Percentiles rank a stretch among this genome's conserved stretches.
phyloP scores from a whole-genome alignment of 1,139 yeast species.

The Tardiomyces blankii region DNA sequence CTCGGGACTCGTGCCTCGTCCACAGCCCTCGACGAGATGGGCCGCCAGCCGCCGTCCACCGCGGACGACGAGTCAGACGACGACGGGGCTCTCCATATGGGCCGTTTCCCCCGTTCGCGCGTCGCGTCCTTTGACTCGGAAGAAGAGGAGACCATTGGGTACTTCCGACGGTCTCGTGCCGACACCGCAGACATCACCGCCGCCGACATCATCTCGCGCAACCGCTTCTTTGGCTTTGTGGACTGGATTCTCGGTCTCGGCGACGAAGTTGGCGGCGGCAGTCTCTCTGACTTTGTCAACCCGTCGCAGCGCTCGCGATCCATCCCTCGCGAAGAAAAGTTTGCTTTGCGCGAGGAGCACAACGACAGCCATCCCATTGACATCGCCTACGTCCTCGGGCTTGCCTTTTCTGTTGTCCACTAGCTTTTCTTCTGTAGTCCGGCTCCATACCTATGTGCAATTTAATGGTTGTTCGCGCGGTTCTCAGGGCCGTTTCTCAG shows the following conservation, averaged over 20 bases:
- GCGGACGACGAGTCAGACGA: slow-evolving; percentile 7
- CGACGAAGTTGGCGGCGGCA: slow-evolving; percentile 6
- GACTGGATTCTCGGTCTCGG: slow-evolving; percentile 21
- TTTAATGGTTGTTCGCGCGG: no score
- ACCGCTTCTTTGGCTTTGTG: slow-evolving; percentile 13
- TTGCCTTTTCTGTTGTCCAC: slow-evolving; percentile 3
- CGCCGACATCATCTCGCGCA: slow-evolving; percentile 9
- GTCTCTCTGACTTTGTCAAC: slow-evolving; percentile 1
- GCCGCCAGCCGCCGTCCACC: neutral
- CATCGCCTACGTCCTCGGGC: slow-evolving; percentile 14
- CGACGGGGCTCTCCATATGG: slow-evolving; percentile 11
- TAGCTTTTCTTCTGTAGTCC: neutral
- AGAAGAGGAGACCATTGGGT: slow-evolving; percentile 5
- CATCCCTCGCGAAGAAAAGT: slow-evolving; percentile 10
- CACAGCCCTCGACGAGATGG: slow-evolving; percentile 6
- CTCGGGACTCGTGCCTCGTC: slow-evolving; percentile 13
- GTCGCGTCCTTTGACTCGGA: slow-evolving; percentile 5
- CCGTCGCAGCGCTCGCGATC: slow-evolving; percentile 8
- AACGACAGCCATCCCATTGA: slow-evolving; percentile 8
- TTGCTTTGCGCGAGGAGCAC: slow-evolving; percentile 12
- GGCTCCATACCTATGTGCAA: no score
- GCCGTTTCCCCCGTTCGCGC: slow-evolving; percentile 4
- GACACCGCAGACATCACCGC: slow-evolving; percentile 5
- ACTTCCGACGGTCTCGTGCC: slow-evolving; percentile 6
- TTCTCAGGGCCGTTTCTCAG: no score